Evolutionary conservation across 106 monocot species (phyloP).

Genomic region (Dendrobium huoshanense): DNA sequence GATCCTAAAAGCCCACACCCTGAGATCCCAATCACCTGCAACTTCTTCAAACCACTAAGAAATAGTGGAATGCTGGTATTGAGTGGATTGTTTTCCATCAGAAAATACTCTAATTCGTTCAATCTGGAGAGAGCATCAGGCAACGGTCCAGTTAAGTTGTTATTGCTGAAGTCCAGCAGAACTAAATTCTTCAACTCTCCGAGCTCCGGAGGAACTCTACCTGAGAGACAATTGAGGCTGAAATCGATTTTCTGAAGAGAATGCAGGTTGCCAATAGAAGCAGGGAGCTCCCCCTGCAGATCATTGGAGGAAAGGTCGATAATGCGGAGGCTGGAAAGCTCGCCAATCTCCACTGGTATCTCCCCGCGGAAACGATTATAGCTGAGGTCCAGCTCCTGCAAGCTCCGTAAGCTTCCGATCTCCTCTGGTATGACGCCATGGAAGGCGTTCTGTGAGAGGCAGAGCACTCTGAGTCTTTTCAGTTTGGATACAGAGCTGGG

Average conservation of each 20-base stretch:
- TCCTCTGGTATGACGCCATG: conserved; percentile 33
- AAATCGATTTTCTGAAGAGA: conserved; percentile 53
- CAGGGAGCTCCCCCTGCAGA: conserved; percentile 34
- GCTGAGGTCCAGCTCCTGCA: conserved; percentile 69
- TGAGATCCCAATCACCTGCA: conserved; percentile 47
- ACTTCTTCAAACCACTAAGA: conserved; percentile 25
- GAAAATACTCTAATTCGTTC: conserved; percentile 38
- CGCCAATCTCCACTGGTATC: conserved; percentile 41
- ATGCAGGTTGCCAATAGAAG: conserved; percentile 23
- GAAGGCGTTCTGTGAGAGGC: conserved; percentile 55
- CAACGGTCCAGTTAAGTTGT: conserved; percentile 41
- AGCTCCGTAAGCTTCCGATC: conserved; percentile 17
- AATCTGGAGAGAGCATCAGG: conserved; percentile 29
- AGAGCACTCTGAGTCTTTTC: conserved; percentile 36
- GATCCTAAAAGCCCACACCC: conserved; percentile 39
- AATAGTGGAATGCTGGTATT: conserved; percentile 28
- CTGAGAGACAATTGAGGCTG: conserved; percentile 48
- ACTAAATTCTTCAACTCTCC: conserved; percentile 31
- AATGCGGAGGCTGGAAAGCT: conserved; percentile 37
- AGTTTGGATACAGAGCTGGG: conserved; percentile 22
- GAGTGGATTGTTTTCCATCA: conserved; percentile 53
- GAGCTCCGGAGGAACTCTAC: conserved; percentile 28
- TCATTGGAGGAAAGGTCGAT: conserved; percentile 55
- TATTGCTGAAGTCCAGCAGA: conserved; percentile 55
- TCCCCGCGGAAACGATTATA: conserved; percentile 44